phyloP scores from a whole-genome alignment of 768 basidiomycete genomes.

The Amanita muscaria region DNA sequence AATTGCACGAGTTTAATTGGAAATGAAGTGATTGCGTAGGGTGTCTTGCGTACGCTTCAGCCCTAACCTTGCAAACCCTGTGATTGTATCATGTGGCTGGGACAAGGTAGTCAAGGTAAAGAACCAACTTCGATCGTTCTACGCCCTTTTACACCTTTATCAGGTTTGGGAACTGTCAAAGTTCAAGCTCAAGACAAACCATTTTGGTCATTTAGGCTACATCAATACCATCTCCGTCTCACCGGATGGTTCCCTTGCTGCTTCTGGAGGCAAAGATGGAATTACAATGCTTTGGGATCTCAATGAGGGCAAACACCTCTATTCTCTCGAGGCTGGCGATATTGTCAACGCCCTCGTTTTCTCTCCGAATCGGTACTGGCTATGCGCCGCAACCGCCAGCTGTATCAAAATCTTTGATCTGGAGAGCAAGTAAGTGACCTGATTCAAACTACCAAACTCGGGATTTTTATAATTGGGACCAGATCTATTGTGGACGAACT shows the following conservation, averaged over 20 bases:
- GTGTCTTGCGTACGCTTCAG: constrained; percentile 99
- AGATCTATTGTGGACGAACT: constrained; percentile 99
- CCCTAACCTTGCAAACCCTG: constrained; percentile 94
- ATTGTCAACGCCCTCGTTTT: constrained; percentile 99
- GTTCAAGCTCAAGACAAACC: constrained; percentile 99
- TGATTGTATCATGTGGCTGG: constrained; percentile 99
- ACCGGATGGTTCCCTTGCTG: constrained; percentile 96
- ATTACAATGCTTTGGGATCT: constrained; percentile 99
- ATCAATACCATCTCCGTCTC: constrained; percentile 98
- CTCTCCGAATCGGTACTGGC: constrained; percentile 99
- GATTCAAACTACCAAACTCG: not conserved
- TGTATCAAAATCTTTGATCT: constrained; percentile 99
- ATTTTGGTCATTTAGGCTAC: constrained; percentile 98
- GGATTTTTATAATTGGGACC: constrained; percentile 6
- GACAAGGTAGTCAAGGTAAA: constrained; percentile 99
- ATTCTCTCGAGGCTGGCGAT: constrained; percentile 98
- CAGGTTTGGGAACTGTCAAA: constrained; percentile 99
- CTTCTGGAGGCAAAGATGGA: constrained; percentile 98
- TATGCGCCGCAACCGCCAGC: constrained; percentile 95
- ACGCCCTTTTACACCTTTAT: not conserved
- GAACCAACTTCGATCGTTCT: constrained; percentile 9
- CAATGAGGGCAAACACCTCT: constrained; percentile 99
- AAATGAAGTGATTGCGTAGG: constrained; percentile 35
- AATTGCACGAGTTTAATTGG: not conserved
- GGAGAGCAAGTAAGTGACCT: constrained; percentile 84